Percentiles rank a stretch among this genome's conserved stretches.
Evolutionary conservation across 768 basidiomycete genomes (phyloP).

Genomic region (Exsudoporus frostii): DNA sequence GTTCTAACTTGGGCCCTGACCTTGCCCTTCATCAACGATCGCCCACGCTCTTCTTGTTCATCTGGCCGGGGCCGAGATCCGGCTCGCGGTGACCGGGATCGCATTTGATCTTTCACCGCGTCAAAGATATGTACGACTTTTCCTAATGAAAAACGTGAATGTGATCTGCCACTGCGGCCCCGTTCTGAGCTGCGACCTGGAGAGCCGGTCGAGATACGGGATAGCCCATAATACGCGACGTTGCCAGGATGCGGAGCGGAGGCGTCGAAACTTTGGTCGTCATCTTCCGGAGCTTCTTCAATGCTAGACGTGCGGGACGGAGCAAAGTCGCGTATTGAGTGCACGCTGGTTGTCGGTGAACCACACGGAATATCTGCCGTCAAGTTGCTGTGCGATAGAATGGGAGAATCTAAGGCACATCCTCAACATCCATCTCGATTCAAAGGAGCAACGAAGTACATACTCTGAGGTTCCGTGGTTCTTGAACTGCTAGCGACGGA

Average conservation of each 20-base stretch:
- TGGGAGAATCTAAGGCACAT: conserved; percentile 9
- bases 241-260: background rate
- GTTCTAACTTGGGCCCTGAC: conserved; percentile 23
- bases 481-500: conserved; percentile 13
- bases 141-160: conserved; percentile 52
- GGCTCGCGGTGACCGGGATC: conserved; percentile 43
- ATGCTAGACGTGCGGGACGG: conserved; percentile 42
- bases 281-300: conserved; percentile 40
- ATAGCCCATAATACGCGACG: conserved; percentile 14
- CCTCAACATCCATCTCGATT: background rate
- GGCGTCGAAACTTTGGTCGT: conserved; percentile 11
- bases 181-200: conserved; percentile 17
- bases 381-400: background rate
- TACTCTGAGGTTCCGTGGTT: conserved; percentile 8
- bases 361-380: background rate
- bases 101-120: conserved; percentile 42
- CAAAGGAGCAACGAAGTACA: background rate
- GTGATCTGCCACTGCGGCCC: conserved; percentile 33
- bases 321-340: conserved; percentile 3
- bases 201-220: conserved; percentile 14
- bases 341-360: conserved; percentile 11
- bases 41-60: conserved; percentile 25
- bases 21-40: conserved; percentile 27
- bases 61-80: conserved; percentile 1
- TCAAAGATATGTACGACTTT: conserved; percentile 50